Conservation (phyloP, 148 eudicot species). For the Vaccinium darrowii region DNA sequence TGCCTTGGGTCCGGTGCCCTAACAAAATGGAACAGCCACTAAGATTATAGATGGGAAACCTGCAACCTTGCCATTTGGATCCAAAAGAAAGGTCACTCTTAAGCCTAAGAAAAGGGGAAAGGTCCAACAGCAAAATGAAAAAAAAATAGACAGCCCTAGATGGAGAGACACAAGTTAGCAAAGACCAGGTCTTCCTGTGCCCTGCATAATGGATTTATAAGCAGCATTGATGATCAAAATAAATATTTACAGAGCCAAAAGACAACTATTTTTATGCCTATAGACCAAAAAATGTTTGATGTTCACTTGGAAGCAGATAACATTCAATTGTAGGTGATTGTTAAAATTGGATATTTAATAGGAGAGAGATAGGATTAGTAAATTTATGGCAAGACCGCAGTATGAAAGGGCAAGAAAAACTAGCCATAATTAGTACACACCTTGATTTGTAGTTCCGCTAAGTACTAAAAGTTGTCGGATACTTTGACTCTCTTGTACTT, state of each 20-base stretch:
- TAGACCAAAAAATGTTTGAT: not conserved
- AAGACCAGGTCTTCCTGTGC: not conserved
- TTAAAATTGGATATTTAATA: not conserved
- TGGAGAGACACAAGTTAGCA: not conserved
- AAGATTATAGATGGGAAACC: slow-evolving; percentile 4
- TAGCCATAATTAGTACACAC: slow-evolving; percentile 33
- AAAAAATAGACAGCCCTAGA: not conserved
- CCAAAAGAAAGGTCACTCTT: not conserved
- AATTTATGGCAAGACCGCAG: not conserved
- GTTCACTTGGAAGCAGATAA: not conserved
- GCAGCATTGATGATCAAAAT: not conserved
- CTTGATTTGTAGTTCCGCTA: slow-evolving; percentile 43
- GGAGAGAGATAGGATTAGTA: not conserved
- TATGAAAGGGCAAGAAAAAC: not conserved
- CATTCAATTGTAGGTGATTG: not conserved
- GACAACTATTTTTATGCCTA: not conserved
- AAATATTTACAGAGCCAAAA: not conserved
- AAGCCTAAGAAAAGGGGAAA: not conserved
- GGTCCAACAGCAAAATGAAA: not conserved
- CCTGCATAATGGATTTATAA: not conserved
- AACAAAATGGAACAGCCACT: slow-evolving; percentile 7
- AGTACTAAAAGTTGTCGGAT: slow-evolving; percentile 44
- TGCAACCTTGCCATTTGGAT: slow-evolving; percentile 5
- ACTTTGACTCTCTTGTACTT: slow-evolving; percentile 54
- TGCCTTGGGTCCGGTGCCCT: slow-evolving; percentile 30